Evolutionary conservation across 73 alveolate species (phyloP).

Genomic region (Paramecium pentaurelia): DNA sequence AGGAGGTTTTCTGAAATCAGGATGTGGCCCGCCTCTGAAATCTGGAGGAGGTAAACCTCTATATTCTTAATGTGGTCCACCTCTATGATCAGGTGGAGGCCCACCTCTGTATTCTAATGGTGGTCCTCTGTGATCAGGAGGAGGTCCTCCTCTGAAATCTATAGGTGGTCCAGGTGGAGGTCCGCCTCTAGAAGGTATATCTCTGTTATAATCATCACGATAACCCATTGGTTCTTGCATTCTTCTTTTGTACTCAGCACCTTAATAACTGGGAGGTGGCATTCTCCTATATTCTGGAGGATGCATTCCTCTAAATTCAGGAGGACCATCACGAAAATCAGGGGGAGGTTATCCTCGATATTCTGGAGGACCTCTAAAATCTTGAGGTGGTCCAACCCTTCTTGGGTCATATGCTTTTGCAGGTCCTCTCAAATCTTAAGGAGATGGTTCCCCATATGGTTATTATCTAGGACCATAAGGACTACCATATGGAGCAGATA

Average conservation of each 20-base stretch:
- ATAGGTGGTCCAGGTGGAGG: neutral
- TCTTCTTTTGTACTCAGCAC: neutral
- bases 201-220: neutral
- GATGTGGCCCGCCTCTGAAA: neutral
- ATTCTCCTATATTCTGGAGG: slow-evolving; percentile 36
- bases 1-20: neutral
- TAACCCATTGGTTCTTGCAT: neutral
- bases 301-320: slow-evolving; percentile 4
- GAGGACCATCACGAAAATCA: neutral
- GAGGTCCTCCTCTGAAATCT: neutral
- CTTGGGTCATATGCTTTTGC: slow-evolving; percentile 9
- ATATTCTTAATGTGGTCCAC: neutral
- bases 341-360: neutral
- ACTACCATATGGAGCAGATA: neutral
- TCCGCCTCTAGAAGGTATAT: neutral
- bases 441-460: slow-evolving; percentile 17
- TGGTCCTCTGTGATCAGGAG: neutral
- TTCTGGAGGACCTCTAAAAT: neutral
- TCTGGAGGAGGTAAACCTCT: neutral
- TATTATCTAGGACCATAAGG: neutral
- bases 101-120: neutral
- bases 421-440: neutral
- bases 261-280: neutral
- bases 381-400: slow-evolving; percentile 5
- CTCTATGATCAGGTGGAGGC: slow-evolving; percentile 19